Conservation (phyloP, 2,329 filamentous ascomycete species). For the Incumbomyces lentus region DNA sequence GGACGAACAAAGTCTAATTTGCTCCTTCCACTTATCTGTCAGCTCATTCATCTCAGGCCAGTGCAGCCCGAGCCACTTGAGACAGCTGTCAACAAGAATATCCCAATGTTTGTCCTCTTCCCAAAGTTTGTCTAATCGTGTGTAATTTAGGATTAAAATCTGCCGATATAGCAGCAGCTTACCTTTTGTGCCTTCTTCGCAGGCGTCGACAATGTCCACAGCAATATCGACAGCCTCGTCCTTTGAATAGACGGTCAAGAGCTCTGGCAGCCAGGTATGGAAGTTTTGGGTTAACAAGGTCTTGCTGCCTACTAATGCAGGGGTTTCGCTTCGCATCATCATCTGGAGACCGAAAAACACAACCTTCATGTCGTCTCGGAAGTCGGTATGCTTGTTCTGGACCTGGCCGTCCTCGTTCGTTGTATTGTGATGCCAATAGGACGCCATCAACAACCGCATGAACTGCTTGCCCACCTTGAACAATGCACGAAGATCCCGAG, state of each 20-base stretch:
- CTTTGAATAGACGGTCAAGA: constrained; percentile 62
- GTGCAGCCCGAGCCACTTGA: constrained; percentile 83
- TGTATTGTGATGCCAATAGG: constrained; percentile 77
- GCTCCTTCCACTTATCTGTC: constrained; percentile 80
- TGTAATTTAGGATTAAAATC: constrained; percentile 85
- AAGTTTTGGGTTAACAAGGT: constrained; percentile 93
- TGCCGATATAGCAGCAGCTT: constrained; percentile 89
- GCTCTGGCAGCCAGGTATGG: constrained; percentile 91
- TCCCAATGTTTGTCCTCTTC: constrained; percentile 63
- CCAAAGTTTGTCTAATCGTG: constrained; percentile 65
- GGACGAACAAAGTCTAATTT: constrained; percentile 86
- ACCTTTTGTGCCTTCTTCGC: constrained; percentile 72
- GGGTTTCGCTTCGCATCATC: constrained; percentile 78
- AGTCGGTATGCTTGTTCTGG: constrained; percentile 39
- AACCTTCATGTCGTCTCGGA: constrained; percentile 70
- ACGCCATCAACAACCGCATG: constrained; percentile 82
- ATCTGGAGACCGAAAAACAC: constrained; percentile 85
- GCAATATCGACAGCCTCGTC: constrained; percentile 86
- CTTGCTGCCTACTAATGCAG: constrained; percentile 84
- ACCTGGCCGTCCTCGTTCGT: constrained; percentile 47
- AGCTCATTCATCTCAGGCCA: constrained; percentile 70
- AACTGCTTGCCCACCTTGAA: constrained; percentile 93
- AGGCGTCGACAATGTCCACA: constrained; percentile 88
- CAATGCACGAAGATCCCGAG: constrained; percentile 74
- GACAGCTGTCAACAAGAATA: constrained; percentile 67